phyloP scores from a whole-genome alignment of 257 asterid species.

The Jaltomata sinuosa region DNA sequence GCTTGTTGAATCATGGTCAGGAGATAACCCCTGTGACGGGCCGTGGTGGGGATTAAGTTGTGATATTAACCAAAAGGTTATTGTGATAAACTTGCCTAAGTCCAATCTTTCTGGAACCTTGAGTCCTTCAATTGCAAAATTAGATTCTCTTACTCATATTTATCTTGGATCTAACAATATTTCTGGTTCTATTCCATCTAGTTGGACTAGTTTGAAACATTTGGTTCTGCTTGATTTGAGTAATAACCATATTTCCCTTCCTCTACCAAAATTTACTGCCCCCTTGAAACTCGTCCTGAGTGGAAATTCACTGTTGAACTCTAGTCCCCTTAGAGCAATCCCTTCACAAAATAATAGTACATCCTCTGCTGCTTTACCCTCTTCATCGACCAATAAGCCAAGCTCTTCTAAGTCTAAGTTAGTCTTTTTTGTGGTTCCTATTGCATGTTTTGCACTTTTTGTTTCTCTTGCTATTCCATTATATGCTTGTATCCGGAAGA shows the following conservation, averaged over 20 bases:
- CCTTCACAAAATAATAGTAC: slow-evolving; percentile 17
- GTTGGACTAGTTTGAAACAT: slow-evolving; percentile 56
- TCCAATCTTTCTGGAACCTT: slow-evolving; percentile 56
- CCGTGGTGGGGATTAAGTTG: slow-evolving; percentile 77
- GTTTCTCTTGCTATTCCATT: slow-evolving; percentile 37
- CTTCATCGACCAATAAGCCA: neutral
- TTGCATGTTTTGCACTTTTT: slow-evolving; percentile 39
- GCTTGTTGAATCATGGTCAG: slow-evolving; percentile 68
- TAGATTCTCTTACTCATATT: slow-evolving; percentile 50
- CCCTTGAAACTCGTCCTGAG: slow-evolving; percentile 32
- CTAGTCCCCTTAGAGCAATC: slow-evolving; percentile 19
- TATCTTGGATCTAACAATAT: slow-evolving; percentile 52
- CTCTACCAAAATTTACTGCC: slow-evolving; percentile 47
- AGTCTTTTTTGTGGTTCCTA: slow-evolving; percentile 41
- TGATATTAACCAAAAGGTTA: slow-evolving; percentile 32
- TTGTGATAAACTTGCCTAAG: slow-evolving; percentile 41
- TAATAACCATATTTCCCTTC: slow-evolving; percentile 57
- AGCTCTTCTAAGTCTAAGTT: slow-evolving; percentile 26
- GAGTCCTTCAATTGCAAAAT: slow-evolving; percentile 54
- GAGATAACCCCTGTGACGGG: slow-evolving; percentile 54
- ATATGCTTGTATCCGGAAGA: slow-evolving; percentile 36
- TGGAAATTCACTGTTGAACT: slow-evolving; percentile 41
- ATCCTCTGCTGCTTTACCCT: slow-evolving; percentile 11
- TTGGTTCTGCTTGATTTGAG: slow-evolving; percentile 52
- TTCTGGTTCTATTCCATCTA: slow-evolving; percentile 53